phyloP scores from a whole-genome alignment of 768 basidiomycete species.

The Rubroboletus satanas region DNA sequence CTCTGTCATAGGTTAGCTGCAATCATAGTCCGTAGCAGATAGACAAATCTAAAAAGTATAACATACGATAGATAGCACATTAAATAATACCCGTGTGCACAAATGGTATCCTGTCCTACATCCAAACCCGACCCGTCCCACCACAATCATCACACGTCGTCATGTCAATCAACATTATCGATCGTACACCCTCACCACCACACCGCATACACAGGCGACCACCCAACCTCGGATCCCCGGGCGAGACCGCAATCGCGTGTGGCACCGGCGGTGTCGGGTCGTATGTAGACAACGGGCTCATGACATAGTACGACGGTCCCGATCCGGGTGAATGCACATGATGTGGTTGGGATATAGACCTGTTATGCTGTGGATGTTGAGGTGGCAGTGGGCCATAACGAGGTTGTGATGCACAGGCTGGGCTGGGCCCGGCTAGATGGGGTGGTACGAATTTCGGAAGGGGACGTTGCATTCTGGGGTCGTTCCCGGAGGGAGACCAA shows the following conservation, averaged over 20 bases:
- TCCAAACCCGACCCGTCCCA: slow-evolving; percentile 59
- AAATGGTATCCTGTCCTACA: slow-evolving; percentile 11
- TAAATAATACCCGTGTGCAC: not conserved
- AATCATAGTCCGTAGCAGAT: too few relatives aligned
- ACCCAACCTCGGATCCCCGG: slow-evolving; percentile 71
- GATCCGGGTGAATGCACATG: not conserved
- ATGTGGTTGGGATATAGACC: slow-evolving; percentile 21
- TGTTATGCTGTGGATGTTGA: slow-evolving; percentile 8
- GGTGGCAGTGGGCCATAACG: not conserved
- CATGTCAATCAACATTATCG: slow-evolving; percentile 52
- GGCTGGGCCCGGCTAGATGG: slow-evolving; percentile 8
- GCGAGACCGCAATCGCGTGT: slow-evolving; percentile 42
- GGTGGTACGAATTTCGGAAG: slow-evolving; percentile 25
- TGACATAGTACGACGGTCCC: slow-evolving; percentile 24
- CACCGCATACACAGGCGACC: slow-evolving; percentile 66
- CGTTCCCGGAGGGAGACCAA: slow-evolving; percentile 29
- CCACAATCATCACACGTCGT: slow-evolving; percentile 53
- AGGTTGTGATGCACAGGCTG: not conserved
- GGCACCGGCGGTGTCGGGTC: slow-evolving; percentile 32
- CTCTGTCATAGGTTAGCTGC: too few relatives aligned
- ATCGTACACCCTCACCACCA: slow-evolving; percentile 50
- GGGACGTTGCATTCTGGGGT: slow-evolving; percentile 28
- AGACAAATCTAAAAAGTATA: not conserved
- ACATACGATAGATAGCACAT: not conserved
- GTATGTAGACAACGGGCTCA: slow-evolving; percentile 15